These are phyloP conservation scores for Epichloe festucae DNA, from an alignment of 2,329 filamentous ascomycete species.

Conservation along the genomic window DNA sequence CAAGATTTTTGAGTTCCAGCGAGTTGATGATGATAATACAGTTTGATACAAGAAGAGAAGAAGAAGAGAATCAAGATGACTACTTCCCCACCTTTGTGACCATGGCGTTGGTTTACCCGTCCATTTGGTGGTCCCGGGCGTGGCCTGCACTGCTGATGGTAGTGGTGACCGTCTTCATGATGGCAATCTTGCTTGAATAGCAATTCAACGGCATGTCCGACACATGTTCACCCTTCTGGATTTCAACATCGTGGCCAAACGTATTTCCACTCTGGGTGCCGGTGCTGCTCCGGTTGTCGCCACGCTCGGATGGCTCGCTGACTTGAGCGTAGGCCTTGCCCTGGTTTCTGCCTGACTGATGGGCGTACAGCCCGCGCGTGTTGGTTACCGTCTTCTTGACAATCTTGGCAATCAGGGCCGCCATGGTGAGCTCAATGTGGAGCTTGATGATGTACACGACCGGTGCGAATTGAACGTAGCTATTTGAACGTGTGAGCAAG, in stretches of 20 bases:
- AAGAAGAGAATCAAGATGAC: too few species aligned
- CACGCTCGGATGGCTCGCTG: not conserved
- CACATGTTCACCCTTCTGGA: not conserved
- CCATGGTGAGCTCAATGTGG: slow-evolving; percentile 40
- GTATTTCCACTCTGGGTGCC: not conserved
- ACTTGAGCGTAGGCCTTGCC: not conserved
- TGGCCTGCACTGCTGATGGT: not conserved
- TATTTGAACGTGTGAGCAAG: slow-evolving; percentile 4
- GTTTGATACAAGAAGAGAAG: too few species aligned
- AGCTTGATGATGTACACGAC: slow-evolving; percentile 39
- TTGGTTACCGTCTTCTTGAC: slow-evolving; percentile 5
- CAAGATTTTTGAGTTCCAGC: too few species aligned
- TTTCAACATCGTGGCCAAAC: slow-evolving; percentile 3
- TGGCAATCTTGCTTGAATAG: not conserved
- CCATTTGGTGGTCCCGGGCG: not conserved
- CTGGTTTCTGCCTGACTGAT: not conserved
- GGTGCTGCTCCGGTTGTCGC: not conserved
- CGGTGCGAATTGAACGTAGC: slow-evolving; percentile 35
- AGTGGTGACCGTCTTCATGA: not conserved
- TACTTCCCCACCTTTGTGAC: too few species aligned
- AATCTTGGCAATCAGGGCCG: slow-evolving; percentile 33
- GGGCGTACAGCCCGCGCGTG: not conserved
- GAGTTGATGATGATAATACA: too few species aligned
- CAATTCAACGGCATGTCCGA: not conserved
- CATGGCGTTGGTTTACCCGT: too few species aligned